phyloP scores from a whole-genome alignment of 257 asterid species.

The Plantago major region DNA sequence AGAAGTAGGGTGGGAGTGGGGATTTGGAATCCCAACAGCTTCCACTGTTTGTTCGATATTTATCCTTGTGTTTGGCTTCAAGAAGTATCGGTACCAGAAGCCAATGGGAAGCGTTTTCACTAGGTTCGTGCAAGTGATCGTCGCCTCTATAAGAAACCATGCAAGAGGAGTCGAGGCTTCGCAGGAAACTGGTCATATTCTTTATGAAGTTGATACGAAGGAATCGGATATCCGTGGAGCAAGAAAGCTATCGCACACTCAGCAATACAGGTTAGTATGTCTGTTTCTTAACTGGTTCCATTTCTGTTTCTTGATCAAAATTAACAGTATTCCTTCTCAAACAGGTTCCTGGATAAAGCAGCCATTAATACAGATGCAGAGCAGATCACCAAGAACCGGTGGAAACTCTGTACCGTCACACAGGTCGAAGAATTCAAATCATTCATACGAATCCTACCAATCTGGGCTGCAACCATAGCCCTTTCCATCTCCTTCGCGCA shows the following conservation, averaged over 20 bases:
- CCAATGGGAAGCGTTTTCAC: constrained; percentile 85
- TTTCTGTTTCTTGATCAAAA: neutral
- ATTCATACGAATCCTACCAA: constrained; percentile 45
- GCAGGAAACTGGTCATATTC: constrained; percentile 7
- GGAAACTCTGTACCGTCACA: constrained; percentile 54
- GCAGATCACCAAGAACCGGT: constrained; percentile 24
- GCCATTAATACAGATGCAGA: neutral
- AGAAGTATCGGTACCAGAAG: constrained; percentile 60
- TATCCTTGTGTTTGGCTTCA: constrained; percentile 42
- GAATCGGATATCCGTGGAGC: constrained; percentile 68
- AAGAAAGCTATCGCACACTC: constrained; percentile 47
- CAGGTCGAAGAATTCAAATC: constrained; percentile 61
- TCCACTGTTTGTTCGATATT: constrained; percentile 44
- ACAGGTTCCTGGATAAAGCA: constrained; percentile 30
- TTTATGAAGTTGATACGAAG: constrained; percentile 51
- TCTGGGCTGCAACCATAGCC: constrained; percentile 37
- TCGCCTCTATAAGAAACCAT: constrained; percentile 55
- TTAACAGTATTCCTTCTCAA: neutral
- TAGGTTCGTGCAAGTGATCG: constrained; percentile 60
- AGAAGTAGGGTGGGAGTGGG: constrained; percentile 65
- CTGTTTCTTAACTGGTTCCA: neutral
- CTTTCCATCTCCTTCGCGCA: constrained; percentile 21
- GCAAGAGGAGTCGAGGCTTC: constrained; percentile 35
- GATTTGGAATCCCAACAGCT: constrained; percentile 56
- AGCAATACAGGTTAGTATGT: constrained; percentile 50